phyloP scores from a whole-genome alignment of 805 yeast species.

The Lipomyces starkeyi region DNA sequence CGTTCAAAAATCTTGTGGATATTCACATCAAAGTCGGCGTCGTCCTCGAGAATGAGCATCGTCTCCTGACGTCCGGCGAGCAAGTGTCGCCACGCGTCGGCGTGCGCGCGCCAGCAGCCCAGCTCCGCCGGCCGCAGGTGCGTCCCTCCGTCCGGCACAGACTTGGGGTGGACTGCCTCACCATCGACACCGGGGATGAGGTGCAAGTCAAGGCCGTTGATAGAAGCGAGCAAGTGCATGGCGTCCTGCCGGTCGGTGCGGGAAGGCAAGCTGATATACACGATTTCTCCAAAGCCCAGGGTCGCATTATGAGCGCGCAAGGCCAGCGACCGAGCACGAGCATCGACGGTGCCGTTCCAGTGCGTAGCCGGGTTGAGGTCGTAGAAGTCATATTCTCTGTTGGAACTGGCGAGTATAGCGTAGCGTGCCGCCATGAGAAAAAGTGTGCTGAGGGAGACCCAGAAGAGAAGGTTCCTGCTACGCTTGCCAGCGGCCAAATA shows the following conservation, averaged over 20 bases:
- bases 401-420: neutral
- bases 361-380: neutral
- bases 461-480: neutral
- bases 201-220: conserved; percentile 19
- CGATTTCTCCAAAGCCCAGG: conserved; percentile 32
- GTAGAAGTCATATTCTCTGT: neutral
- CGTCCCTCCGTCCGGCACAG: conserved; percentile 26
- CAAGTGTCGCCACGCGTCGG: conserved; percentile 26
- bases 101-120: conserved; percentile 35
- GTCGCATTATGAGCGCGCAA: conserved; percentile 19
- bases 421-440: neutral
- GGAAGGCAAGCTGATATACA: conserved; percentile 25
- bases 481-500: conserved; percentile 2
- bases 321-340: neutral
- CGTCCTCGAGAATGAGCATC: conserved; percentile 29
- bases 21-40: conserved; percentile 29
- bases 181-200: conserved; percentile 26
- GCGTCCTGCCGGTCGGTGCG: conserved; percentile 32
- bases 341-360: neutral
- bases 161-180: conserved; percentile 13
- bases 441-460: neutral
- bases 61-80: conserved; percentile 22
- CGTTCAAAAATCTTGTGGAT: conserved; percentile 24
- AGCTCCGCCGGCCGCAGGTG: conserved; percentile 19
- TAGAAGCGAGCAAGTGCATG: conserved; percentile 19